These are phyloP conservation scores for Tylopilus felleus DNA, from an alignment of 768 basidiomycete species.

Conservation along the genomic window DNA sequence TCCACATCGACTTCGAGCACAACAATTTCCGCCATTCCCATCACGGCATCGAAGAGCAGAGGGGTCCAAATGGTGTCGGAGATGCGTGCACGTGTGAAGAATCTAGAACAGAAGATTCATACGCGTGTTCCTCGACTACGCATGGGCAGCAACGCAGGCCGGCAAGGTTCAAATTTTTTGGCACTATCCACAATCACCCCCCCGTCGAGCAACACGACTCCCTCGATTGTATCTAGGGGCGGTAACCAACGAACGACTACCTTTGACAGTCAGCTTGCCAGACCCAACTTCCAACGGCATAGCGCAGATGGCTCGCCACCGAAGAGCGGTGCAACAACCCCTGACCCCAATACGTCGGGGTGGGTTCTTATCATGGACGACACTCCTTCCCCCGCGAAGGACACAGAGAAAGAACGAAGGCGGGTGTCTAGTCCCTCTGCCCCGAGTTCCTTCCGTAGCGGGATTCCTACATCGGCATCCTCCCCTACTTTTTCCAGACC, in stretches of 20 bases:
- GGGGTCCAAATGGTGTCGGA: constrained; percentile 92
- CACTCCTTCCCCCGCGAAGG: constrained; percentile 66
- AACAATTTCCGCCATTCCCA: constrained; percentile 27
- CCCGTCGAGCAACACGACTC: constrained; percentile 37
- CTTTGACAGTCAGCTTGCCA: constrained; percentile 23
- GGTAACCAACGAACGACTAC: constrained; percentile 15
- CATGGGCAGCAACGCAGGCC: constrained; percentile 71
- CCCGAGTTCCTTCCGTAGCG: constrained; percentile 50
- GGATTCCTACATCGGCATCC: constrained; percentile 43
- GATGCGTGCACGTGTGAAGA: constrained; percentile 81
- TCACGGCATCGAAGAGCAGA: constrained; percentile 63
- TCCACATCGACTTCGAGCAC: constrained; percentile 41
- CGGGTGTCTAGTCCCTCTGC: constrained; percentile 62
- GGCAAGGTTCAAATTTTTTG: constrained; percentile 40
- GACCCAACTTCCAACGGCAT: constrained; percentile 36
- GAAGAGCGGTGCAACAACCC: constrained; percentile 38
- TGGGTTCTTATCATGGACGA: constrained; percentile 93
- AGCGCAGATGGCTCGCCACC: constrained; percentile 44
- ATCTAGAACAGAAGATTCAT: constrained; percentile 82
- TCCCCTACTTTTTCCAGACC: constrained; percentile 44
- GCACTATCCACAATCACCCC: constrained; percentile 33
- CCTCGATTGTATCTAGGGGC: constrained; percentile 27
- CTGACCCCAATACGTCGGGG: constrained; percentile 62
- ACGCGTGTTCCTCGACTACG: constrained; percentile 82
- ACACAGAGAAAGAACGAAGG: constrained; percentile 52